Conservation (phyloP, 2,329 filamentous ascomycete genomes). For the Drechslerella dactyloides region DNA sequence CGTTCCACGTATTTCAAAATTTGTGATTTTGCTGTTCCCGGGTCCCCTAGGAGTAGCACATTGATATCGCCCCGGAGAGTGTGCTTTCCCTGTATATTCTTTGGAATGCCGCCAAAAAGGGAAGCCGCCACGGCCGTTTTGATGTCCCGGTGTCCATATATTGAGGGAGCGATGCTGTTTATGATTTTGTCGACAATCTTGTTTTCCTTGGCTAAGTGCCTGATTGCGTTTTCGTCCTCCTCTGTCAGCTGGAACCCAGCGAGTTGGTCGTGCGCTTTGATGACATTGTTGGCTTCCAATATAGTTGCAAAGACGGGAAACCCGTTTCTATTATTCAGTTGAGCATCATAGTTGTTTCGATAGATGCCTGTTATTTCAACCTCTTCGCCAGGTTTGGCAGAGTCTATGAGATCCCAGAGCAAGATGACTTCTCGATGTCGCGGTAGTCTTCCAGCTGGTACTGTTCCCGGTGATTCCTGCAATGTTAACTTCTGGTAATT, state of each 20-base stretch:
- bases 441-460: constrained; percentile 91
- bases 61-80: constrained; percentile 97
- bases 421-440: constrained; percentile 93
- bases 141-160: constrained; percentile 95
- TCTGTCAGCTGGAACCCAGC: constrained; percentile 95
- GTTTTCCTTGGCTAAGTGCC: constrained; percentile 83
- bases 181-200: constrained; percentile 89
- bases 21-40: constrained; percentile 97
- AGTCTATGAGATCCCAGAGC: constrained; percentile 95
- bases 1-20: constrained; percentile 97
- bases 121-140: constrained; percentile 96
- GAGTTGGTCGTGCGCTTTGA: constrained; percentile 96
- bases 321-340: constrained; percentile 97
- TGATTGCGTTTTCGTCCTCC: constrained; percentile 90
- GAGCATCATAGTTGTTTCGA: constrained; percentile 96
- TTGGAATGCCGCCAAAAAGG: constrained; percentile 91
- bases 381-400: constrained; percentile 94
- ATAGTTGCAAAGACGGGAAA: constrained; percentile 99
- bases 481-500: constrained; percentile 98
- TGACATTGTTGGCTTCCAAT: constrained; percentile 93
- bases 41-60: constrained; percentile 91
- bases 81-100: constrained; percentile 85
- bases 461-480: constrained; percentile 95
- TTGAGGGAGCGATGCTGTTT: constrained; percentile 91
- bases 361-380: constrained; percentile 97